Evolutionary conservation across 2,329 filamentous ascomycete genomes (phyloP).

Genomic region (Rhynchosporium secalis): DNA sequence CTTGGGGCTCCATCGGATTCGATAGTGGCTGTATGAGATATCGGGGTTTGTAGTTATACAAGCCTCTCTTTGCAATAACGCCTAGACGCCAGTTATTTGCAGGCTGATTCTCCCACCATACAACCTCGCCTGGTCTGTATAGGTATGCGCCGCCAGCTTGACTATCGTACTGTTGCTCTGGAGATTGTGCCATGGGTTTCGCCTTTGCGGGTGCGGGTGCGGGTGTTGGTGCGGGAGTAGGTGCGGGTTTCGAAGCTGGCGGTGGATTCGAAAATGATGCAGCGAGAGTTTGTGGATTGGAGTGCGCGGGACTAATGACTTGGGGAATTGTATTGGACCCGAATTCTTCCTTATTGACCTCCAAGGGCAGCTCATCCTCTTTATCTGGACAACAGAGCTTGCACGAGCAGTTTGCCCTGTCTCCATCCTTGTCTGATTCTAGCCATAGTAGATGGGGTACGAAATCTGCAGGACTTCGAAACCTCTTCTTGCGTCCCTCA

Average conservation of each 20-base stretch:
- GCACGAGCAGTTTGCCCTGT: conserved; percentile 55
- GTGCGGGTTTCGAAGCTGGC: conserved; percentile 19
- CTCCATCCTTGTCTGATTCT: conserved; percentile 51
- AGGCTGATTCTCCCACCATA: conserved; percentile 52
- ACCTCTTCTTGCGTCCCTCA: conserved; percentile 55
- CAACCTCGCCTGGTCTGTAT: conserved; percentile 54
- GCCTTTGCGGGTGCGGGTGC: background rate
- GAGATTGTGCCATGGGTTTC: conserved; percentile 14
- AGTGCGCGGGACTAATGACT: background rate
- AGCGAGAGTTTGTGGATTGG: background rate
- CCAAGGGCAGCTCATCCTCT: conserved; percentile 39
- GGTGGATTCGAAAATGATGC: conserved; percentile 2
- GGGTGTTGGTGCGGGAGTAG: conserved; percentile 15
- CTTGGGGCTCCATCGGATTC: conserved; percentile 44
- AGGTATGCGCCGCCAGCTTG: conserved; percentile 48
- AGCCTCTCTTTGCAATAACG: conserved; percentile 49
- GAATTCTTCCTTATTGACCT: conserved; percentile 23
- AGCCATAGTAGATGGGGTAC: conserved; percentile 61
- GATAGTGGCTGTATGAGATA: conserved; percentile 52
- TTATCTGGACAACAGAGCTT: conserved; percentile 56
- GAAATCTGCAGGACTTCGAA: conserved; percentile 59
- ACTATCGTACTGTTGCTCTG: conserved; percentile 52
- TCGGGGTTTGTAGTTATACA: conserved; percentile 38
- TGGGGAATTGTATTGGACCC: background rate
- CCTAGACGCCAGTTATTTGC: conserved; percentile 55